phyloP scores from a whole-genome alignment of 2,329 filamentous ascomycete species.

The Coniochaeta ligniaria region DNA sequence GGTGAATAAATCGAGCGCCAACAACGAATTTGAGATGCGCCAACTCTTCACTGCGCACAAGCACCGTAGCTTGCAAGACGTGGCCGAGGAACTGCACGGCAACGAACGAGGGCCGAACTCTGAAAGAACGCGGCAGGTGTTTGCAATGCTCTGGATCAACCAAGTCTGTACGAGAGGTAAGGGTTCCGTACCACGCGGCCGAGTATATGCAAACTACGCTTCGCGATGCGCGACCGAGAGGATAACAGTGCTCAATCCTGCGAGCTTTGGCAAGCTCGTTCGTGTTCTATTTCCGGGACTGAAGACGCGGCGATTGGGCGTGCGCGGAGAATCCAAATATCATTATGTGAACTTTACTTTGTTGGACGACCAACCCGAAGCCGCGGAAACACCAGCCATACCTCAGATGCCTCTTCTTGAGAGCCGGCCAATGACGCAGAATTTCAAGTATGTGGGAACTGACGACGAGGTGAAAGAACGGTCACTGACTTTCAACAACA shows the following conservation, averaged over 20 bases:
- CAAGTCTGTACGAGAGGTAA: slow-evolving; percentile 66
- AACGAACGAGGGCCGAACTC: slow-evolving; percentile 76
- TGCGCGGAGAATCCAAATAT: slow-evolving; percentile 96
- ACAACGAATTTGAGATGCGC: slow-evolving; percentile 75
- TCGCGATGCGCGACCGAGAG: slow-evolving; percentile 86
- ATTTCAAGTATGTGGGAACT: slow-evolving; percentile 37
- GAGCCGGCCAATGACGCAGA: slow-evolving; percentile 36
- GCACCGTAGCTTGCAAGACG: slow-evolving; percentile 59
- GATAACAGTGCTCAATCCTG: slow-evolving; percentile 91
- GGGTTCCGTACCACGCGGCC: slow-evolving; percentile 81
- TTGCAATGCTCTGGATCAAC: slow-evolving; percentile 83
- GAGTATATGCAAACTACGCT: slow-evolving; percentile 94
- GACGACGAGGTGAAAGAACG: not conserved
- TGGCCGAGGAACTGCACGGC: slow-evolving; percentile 68
- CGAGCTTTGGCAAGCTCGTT: slow-evolving; percentile 95
- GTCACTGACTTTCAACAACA: not conserved
- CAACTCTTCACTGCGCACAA: slow-evolving; percentile 66
- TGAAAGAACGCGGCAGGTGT: slow-evolving; percentile 76
- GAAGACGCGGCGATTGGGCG: slow-evolving; percentile 84
- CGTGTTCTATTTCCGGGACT: slow-evolving; percentile 93
- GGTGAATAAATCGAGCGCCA: slow-evolving; percentile 60
- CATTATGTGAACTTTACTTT: slow-evolving; percentile 74
- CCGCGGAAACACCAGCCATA: slow-evolving; percentile 35
- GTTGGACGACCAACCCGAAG: slow-evolving; percentile 47
- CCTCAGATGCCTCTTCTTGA: slow-evolving; percentile 44